These are phyloP conservation scores for Eucalyptus regnans DNA, from an alignment of 345 rosid species.

Conservation along the genomic window DNA sequence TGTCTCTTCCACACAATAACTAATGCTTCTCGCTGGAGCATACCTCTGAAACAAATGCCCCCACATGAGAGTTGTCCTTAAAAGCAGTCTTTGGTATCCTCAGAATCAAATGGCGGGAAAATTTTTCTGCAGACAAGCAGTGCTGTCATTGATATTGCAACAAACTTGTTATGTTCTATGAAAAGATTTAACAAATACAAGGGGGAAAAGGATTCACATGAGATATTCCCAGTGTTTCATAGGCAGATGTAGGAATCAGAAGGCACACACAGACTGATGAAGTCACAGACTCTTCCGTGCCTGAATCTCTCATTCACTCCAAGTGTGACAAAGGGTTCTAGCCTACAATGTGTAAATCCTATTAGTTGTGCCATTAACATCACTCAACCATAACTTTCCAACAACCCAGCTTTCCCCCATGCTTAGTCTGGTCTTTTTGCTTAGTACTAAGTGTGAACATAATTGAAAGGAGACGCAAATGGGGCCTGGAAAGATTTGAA, in stretches of 20 bases:
- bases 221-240: background rate
- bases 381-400: background rate
- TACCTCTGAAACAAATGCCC: slow-evolving; percentile 97
- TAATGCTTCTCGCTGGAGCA: background rate
- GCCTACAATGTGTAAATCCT: background rate
- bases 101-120: slow-evolving; percentile 78
- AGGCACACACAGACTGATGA: background rate
- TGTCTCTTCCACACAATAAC: background rate
- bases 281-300: background rate
- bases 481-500: background rate
- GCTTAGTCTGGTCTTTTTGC: background rate
- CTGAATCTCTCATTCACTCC: background rate
- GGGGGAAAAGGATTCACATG: background rate
- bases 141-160: background rate
- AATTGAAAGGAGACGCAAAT: background rate
- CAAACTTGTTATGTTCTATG: background rate
- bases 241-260: background rate
- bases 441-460: background rate
- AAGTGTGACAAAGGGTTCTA: background rate
- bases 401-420: background rate
- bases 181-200: background rate
- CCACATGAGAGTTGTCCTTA: slow-evolving; percentile 88
- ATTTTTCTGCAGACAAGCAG: slow-evolving; percentile 54
- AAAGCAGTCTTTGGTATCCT: slow-evolving; percentile 73
- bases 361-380: background rate